Conservation (phyloP, 2,329 filamentous ascomycete species). For the Fusarium sp. region DNA sequence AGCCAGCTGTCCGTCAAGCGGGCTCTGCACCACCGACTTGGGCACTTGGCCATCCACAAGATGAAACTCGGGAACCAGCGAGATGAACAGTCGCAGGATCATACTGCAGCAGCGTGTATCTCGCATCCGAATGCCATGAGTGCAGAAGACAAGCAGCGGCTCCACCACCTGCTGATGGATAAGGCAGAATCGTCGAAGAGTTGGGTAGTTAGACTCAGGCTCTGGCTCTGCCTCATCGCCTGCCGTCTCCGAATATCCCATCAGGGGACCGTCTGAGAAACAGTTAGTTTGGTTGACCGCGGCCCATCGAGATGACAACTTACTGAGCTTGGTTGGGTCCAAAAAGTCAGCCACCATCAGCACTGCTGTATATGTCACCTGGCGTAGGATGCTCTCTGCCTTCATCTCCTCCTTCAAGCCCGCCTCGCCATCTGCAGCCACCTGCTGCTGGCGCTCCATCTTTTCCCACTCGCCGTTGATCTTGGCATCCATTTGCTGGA, state of each 20-base stretch:
- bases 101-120: conserved; percentile 90
- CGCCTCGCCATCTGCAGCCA: conserved; percentile 78
- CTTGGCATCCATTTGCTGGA: conserved; percentile 87
- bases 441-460: conserved; percentile 72
- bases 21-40: conserved; percentile 38
- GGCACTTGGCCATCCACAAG: conserved; percentile 55
- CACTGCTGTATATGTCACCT: conserved; percentile 91
- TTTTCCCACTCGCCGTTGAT: conserved; percentile 88
- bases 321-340: conserved; percentile 77
- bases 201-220: conserved; percentile 59
- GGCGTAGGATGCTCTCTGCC: conserved; percentile 91
- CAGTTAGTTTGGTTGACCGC: conserved; percentile 25
- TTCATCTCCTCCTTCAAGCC: conserved; percentile 95
- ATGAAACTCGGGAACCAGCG: conserved; percentile 85
- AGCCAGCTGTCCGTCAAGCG: conserved; percentile 44
- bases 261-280: conserved; percentile 47
- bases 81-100: conserved; percentile 87
- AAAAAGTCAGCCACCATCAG: conserved; percentile 92
- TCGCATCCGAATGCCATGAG: conserved; percentile 88
- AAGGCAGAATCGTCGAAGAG: conserved; percentile 85
- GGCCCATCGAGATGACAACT: conserved; percentile 43
- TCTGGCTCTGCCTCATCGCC: conserved; percentile 42
- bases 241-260: conserved; percentile 44
- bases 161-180: conserved; percentile 83
- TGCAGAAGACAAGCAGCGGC: conserved; percentile 90